Base-by-base conservation (phyloP, 2,329 filamentous ascomycete genomes). In the Pseudopithomyces maydicus region DNA sequence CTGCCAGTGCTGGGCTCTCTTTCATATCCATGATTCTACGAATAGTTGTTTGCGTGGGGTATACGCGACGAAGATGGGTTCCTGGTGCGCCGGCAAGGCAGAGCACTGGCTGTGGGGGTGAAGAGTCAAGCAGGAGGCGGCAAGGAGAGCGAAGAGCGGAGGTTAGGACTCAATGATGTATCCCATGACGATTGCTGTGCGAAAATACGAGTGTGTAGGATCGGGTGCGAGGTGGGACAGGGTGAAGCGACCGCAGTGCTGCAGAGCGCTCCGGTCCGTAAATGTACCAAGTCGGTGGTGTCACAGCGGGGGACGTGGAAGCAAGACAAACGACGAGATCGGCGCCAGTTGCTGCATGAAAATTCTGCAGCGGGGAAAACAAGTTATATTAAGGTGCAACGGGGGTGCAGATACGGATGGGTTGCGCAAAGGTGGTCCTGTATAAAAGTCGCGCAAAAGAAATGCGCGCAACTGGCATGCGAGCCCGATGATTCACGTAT, bases 21-120 rank as follows among this genome's bases (percentile, higher is more conserved):
- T 69, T 59, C 52, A 71, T 55, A 57, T 74, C 72, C 73, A 75
- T 74, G 35, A 35, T 57, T 54, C 53, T 47, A 56, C 29, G 44
- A 8, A 8, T 29, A 8, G 43, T 36, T 47, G 32, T 48, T 20
- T 57, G 42, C 48, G 33, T 32, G 49, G 32, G 56, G 39, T 57
- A 42, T 56, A 49, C 33, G 35, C 43, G 43, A 51, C 20, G 39
- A 11, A 36, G 45, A 17, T 41, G 15, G n/a, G 38, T 19, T 19
- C 17, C 14, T 17, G 45, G 50, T 46, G 52, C 49, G 39, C 52
- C 15, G 66, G 58, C 57, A 59, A 64, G 58, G 45, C 41, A 48
- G 41, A 56, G 47, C 61, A 69, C 73, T 72, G 54, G 58, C 53
- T 56, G 55, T 55, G 56, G 55, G n/a, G 51, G 50, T 45, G 54